Conservation (phyloP, 169 alveolate genomes). For the Eimeria acervulina region DNA sequence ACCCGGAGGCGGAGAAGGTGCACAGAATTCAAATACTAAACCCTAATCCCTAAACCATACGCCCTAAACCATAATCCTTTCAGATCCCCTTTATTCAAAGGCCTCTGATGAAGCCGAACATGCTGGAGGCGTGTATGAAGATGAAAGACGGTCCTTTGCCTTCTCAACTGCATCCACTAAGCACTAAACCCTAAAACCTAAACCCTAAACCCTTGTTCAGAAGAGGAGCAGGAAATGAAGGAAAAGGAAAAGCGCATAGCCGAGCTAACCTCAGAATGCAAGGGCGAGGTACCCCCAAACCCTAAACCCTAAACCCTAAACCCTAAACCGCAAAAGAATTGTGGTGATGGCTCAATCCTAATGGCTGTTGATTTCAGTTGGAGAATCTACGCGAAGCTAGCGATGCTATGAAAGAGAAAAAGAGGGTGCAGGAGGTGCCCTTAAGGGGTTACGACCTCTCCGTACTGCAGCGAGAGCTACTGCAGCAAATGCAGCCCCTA, state of each 20-base stretch:
- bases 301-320: slow-evolving; percentile 27
- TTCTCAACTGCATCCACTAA: not conserved
- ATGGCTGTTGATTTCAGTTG: not conserved
- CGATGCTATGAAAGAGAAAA: not conserved
- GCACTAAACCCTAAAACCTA: slow-evolving; percentile 6
- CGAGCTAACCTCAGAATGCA: not conserved
- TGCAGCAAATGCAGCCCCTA: not conserved
- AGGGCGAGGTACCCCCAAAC: slow-evolving; percentile 28
- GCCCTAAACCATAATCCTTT: not conserved
- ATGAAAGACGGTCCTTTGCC: slow-evolving; percentile 14
- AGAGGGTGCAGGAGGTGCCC: not conserved
- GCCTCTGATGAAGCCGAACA: slow-evolving; percentile 10
- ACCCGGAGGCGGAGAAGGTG: slow-evolving; percentile 48
- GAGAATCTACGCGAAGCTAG: not conserved
- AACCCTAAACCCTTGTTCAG: not conserved
- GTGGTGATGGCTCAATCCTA: not conserved
- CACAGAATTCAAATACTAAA: not conserved
- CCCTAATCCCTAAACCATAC: not conserved
- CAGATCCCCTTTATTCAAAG: slow-evolving; percentile 41
- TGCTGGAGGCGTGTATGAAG: slow-evolving; percentile 27
- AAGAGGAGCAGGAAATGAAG: slow-evolving; percentile 38
- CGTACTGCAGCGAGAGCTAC: slow-evolving; percentile 3
- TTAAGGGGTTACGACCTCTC: slow-evolving; percentile 25
- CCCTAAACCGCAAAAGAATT: not conserved
- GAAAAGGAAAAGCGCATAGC: slow-evolving; percentile 8